A percentile compares a stretch with the other conserved stretches of the same genome.
These are phyloP conservation scores for Aspergillus nidulans DNA, from an alignment of 495 filamentous ascomycete genomes.

Conservation along the genomic window DNA sequence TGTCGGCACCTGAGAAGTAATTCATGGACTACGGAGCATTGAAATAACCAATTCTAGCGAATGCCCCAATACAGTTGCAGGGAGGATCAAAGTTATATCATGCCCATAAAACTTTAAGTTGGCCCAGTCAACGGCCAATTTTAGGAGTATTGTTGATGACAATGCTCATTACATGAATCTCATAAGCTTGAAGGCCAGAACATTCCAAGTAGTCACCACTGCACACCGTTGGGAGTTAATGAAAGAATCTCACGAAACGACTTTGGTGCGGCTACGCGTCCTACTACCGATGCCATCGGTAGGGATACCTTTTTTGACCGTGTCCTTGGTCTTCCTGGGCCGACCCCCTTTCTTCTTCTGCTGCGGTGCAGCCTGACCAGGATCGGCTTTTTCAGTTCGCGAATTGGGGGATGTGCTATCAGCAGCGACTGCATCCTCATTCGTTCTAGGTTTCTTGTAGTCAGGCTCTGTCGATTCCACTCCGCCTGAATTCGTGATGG, in stretches of 20 bases:
- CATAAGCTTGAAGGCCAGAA: not conserved
- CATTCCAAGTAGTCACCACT: not conserved
- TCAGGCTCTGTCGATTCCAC: conserved; percentile 17
- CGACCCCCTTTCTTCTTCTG: conserved; percentile 30
- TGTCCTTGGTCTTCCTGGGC: conserved; percentile 34
- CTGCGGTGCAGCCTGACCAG: conserved; percentile 12
- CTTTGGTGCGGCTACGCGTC: conserved; percentile 42
- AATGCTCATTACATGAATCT: not conserved
- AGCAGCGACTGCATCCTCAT: conserved; percentile 10
- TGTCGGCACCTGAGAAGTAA: conserved; percentile 12
- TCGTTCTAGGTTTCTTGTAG: conserved; percentile 31
- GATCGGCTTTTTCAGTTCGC: not conserved
- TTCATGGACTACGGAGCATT: too few species aligned
- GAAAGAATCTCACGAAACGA: conserved; percentile 11
- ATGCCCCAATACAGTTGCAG: too few species aligned
- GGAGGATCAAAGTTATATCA: not conserved
- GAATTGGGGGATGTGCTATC: conserved; percentile 14
- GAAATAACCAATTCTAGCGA: too few species aligned
- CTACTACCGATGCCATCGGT: conserved; percentile 37
- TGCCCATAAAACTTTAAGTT: not conserved
- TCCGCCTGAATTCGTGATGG: not conserved
- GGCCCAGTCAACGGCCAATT: not conserved
- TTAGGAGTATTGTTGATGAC: not conserved
- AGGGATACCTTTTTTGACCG: conserved; percentile 26
- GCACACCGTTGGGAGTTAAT: not conserved